Evolutionary conservation across 208 protist species (phyloP), one percentile per base, ranked within the genome.

Genomic region (Zelonia costaricensis): DNA sequence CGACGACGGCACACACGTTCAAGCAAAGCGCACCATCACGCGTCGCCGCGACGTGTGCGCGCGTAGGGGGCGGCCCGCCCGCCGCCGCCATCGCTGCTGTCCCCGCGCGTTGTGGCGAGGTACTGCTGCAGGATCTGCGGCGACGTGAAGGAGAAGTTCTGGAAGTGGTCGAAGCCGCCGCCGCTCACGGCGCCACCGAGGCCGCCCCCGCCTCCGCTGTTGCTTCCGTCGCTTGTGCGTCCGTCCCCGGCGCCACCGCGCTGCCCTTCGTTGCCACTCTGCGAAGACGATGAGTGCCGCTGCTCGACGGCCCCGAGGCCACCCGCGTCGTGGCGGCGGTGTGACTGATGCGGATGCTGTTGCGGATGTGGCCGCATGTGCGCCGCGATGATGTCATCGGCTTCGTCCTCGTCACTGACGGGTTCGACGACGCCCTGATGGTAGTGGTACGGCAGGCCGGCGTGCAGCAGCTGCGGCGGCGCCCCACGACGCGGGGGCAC

Each of bases 141-240:
- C 13, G 69, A 71, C 4, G 68, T 73, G 46, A 80, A 80, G 25
- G 75, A 80, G 38, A 80, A 80, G 58, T 80, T 80, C 33, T 76
- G 68, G 25, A 76, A 80, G 60, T 80, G 69, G 18, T 80, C 75
- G 7, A 76, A 39, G 4, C 57, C 66, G 27, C 64, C 54, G 4
- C 33, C 40, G 6, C 31, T 53, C 9, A 18, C 43, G 6, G 35
- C 39, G 23, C 28, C 28, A 5, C 31, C 44, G 20, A 35, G 16
- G 23, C 42, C 62, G 8, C 36, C 52, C 23, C 62, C 62, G 5
- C 28, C 35, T 20, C 49, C 49, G 31, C 47, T 22, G 49, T 8
- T 12, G 42, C 22, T 49, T 16, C 31, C 54, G 33, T 30, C 23
- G 40, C 42, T 28, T 3, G 36, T 40, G 30, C 9, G 12, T 15